A percentile compares a stretch with the other conserved stretches of the same genome.
Evolutionary conservation across 1,139 yeast species (phyloP).

Genomic region (Arxiozyma heterogenica): DNA sequence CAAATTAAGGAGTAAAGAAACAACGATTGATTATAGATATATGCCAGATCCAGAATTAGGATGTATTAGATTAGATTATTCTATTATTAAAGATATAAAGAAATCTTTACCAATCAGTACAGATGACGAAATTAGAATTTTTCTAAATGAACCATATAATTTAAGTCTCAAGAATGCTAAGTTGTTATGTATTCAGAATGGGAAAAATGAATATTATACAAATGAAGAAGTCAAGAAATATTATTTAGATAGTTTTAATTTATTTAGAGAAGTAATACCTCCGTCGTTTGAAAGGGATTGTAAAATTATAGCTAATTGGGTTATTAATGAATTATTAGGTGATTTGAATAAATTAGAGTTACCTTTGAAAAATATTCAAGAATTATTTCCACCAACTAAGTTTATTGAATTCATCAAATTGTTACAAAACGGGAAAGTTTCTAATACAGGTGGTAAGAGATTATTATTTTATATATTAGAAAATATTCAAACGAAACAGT

Average conservation of each 20-base stretch:
- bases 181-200: constrained; percentile 20
- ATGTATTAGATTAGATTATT: constrained; percentile 38
- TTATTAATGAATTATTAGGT: constrained; percentile 75
- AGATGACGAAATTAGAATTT: constrained; percentile 43
- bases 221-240: constrained; percentile 42
- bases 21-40: constrained; percentile 77
- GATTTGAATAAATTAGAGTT: constrained; percentile 46
- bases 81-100: constrained; percentile 35
- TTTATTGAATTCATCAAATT: constrained; percentile 39
- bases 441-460: constrained; percentile 57
- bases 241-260: constrained; percentile 38
- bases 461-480: constrained; percentile 52
- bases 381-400: constrained; percentile 32
- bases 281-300: constrained; percentile 26
- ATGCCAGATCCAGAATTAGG: constrained; percentile 93
- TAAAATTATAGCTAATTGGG: constrained; percentile 59
- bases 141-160: constrained; percentile 45
- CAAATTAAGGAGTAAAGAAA: constrained; percentile 66
- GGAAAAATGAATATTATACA: constrained; percentile 21
- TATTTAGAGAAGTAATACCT: constrained; percentile 22
- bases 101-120: constrained; percentile 52
- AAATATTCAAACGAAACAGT: constrained; percentile 33
- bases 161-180: constrained; percentile 53
- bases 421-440: constrained; percentile 34
- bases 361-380: constrained; percentile 31